phyloP scores from a whole-genome alignment of 768 basidiomycete genomes.

The Sutorius australiensis region DNA sequence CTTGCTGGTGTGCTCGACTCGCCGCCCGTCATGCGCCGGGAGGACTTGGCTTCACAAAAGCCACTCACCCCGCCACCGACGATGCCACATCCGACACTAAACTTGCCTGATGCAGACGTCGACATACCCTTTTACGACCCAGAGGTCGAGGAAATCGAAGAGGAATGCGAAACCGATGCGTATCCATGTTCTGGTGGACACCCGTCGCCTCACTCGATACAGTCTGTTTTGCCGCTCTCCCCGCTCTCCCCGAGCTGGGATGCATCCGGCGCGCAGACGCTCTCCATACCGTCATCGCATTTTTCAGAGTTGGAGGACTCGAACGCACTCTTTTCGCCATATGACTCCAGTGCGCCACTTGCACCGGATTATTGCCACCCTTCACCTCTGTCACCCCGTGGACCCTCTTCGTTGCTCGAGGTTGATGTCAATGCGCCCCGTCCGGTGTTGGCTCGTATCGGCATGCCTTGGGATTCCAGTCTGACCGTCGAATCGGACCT shows the following conservation, averaged over 20 bases:
- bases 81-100: slow-evolving; percentile 34
- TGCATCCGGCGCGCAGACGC: slow-evolving; percentile 7
- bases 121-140: slow-evolving; percentile 16
- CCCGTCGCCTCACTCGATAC: slow-evolving; percentile 15
- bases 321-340: slow-evolving; percentile 20
- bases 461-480: slow-evolving; percentile 23
- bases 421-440: slow-evolving; percentile 18
- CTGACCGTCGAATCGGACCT: slow-evolving; percentile 13
- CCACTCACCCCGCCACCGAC: slow-evolving; percentile 44
- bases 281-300: slow-evolving; percentile 15
- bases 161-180: slow-evolving; percentile 21
- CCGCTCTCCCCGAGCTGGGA: slow-evolving; percentile 37
- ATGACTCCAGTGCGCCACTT: slow-evolving; percentile 8
- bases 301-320: slow-evolving; percentile 14
- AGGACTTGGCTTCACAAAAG: slow-evolving; percentile 26
- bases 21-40: slow-evolving; percentile 31
- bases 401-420: slow-evolving; percentile 24
- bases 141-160: slow-evolving; percentile 13
- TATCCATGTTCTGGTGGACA: slow-evolving; percentile 8
- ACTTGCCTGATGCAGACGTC: slow-evolving; percentile 35
- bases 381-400: slow-evolving; percentile 13
- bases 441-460: slow-evolving; percentile 20
- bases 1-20: slow-evolving; percentile 35
- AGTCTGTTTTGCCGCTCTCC: slow-evolving; percentile 25
- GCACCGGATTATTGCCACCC: slow-evolving; percentile 12